Conservation (phyloP, 2,329 filamentous ascomycete genomes). For the Emmonsiellopsis sp. region DNA sequence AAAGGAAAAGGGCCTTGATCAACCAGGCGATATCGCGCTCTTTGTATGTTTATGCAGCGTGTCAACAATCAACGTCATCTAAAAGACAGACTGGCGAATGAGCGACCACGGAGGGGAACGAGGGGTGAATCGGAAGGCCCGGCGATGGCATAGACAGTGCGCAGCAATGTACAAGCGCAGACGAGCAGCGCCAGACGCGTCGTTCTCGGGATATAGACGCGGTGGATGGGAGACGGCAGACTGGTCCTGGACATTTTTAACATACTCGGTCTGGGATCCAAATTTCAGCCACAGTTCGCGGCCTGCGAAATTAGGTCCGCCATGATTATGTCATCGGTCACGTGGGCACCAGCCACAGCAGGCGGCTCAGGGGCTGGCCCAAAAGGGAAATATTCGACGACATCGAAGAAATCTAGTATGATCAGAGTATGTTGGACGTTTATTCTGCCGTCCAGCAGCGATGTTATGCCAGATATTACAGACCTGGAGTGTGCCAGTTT, state of each 20-base stretch:
- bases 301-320: background rate
- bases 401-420: too few species aligned
- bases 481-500: too few species aligned
- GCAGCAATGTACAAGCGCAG: too few species aligned
- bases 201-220: background rate
- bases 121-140: background rate
- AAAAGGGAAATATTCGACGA: too few species aligned
- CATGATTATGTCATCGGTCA: too few species aligned
- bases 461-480: too few species aligned
- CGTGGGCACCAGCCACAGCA: background rate
- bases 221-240: background rate
- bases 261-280: background rate
- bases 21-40: background rate
- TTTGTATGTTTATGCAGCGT: background rate
- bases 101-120: background rate
- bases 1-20: background rate
- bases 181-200: too few species aligned
- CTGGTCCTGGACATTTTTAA: background rate
- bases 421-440: too few species aligned
- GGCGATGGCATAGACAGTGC: too few species aligned
- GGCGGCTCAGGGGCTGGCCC: too few species aligned
- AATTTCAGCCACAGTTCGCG: background rate
- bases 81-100: background rate
- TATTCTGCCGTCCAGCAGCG: too few species aligned
- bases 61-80: slow-evolving; percentile 3